Percentiles rank a stretch among this genome's conserved stretches.
Evolutionary conservation across 495 filamentous ascomycete genomes (phyloP).

Genomic region (Podospora bellae-mahoneyi): DNA sequence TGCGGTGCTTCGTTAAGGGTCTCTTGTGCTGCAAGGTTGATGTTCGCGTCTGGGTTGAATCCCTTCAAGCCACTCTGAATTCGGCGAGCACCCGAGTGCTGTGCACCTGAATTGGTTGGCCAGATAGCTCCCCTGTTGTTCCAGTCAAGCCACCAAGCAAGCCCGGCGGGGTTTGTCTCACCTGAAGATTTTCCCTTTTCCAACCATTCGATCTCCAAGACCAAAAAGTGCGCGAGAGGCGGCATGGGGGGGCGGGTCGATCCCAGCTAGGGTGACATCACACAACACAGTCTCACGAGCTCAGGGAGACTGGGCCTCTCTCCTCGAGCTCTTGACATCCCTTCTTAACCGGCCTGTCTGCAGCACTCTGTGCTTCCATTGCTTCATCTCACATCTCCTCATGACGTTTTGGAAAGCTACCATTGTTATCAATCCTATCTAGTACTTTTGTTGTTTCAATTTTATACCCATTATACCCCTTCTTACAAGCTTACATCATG

Average conservation of each 20-base stretch:
- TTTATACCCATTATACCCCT: neutral
- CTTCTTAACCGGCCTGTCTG: slow-evolving; percentile 1
- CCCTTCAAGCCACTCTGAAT: neutral
- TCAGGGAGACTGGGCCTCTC: neutral
- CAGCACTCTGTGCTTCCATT: neutral
- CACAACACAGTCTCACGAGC: neutral
- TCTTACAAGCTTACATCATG: slow-evolving; percentile 1
- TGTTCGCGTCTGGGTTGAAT: neutral
- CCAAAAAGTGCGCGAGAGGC: neutral
- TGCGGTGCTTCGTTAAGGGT: neutral
- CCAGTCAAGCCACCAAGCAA: neutral
- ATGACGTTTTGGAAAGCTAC: neutral
- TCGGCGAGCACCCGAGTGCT: neutral
- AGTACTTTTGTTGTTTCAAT: neutral
- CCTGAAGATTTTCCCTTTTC: neutral
- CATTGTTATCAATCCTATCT: neutral
- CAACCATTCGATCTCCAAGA: neutral
- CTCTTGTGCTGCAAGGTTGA: neutral
- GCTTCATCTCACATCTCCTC: neutral
- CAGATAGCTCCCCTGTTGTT: neutral
- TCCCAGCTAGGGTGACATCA: neutral
- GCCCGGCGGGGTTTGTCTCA: neutral
- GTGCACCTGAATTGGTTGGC: neutral
- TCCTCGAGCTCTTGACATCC: neutral
- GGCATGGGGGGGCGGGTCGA: neutral